Conservation (phyloP, 805 yeast genomes). For the Dipodascus albidus region DNA sequence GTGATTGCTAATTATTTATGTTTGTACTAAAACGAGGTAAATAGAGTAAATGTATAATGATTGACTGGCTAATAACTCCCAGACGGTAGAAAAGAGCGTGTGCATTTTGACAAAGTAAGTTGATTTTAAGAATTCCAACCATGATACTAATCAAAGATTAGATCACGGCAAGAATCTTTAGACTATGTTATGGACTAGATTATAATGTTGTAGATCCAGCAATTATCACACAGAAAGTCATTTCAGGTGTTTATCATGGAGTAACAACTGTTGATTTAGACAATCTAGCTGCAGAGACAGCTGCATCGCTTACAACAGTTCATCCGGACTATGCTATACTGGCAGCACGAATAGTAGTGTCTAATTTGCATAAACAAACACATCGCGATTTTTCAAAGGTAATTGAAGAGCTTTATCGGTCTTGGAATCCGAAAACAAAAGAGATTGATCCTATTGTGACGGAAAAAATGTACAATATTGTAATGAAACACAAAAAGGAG, state of each 20-base stretch:
- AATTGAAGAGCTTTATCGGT: constrained; percentile 56
- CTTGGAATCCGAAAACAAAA: constrained; percentile 70
- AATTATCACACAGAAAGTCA: constrained; percentile 89
- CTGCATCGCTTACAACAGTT: constrained; percentile 92
- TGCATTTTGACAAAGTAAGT: constrained; percentile 68
- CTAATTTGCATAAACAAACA: constrained; percentile 90
- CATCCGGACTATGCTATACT: constrained; percentile 93
- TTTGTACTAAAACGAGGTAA: constrained; percentile 2
- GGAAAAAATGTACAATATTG: constrained; percentile 49
- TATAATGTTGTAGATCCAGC: constrained; percentile 87
- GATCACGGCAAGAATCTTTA: constrained; percentile 88
- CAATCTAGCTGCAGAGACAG: constrained; percentile 86
- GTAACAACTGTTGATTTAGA: constrained; percentile 86
- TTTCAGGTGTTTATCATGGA: constrained; percentile 93
- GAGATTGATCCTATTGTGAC: constrained; percentile 61
- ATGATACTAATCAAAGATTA: constrained; percentile 20
- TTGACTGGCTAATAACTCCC: not conserved
- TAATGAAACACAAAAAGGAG: constrained; percentile 48
- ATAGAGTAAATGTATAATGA: not conserved
- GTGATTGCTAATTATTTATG: not conserved
- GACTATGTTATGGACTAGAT: constrained; percentile 90
- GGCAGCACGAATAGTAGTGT: constrained; percentile 92
- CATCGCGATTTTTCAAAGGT: constrained; percentile 77
- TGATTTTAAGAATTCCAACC: not conserved
- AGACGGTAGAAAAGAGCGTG: constrained; percentile 92